Evolutionary conservation across 2,329 filamentous ascomycete species (phyloP).

Genomic region (Delphinella strobiligena): DNA sequence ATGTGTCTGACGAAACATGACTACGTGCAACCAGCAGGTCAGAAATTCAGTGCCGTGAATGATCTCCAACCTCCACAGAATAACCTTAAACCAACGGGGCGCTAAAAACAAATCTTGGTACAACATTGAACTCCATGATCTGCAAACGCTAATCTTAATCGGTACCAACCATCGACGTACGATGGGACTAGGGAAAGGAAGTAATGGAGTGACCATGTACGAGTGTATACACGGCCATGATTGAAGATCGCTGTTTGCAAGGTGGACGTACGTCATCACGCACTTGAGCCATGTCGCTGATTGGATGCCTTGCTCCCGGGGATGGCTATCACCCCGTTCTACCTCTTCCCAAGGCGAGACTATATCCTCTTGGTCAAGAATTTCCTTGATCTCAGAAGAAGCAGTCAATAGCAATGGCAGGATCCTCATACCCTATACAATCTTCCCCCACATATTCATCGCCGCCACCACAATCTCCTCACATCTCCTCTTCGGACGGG

Average conservation of each 20-base stretch:
- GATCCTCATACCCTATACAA: conserved; percentile 11
- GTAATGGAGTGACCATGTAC: not conserved
- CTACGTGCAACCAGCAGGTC: too few relatives aligned
- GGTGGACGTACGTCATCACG: too few relatives aligned
- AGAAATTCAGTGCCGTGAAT: too few relatives aligned
- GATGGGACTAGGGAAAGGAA: too few relatives aligned
- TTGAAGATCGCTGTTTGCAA: too few relatives aligned
- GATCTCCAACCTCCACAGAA: too few relatives aligned
- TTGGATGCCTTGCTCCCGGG: not conserved
- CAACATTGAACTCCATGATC: not conserved
- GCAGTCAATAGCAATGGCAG: conserved; percentile 1
- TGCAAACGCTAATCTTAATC: not conserved
- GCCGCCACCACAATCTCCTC: not conserved
- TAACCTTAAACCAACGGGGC: too few relatives aligned
- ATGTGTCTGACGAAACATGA: too few relatives aligned
- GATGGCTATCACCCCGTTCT: too few relatives aligned
- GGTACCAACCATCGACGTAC: too few relatives aligned
- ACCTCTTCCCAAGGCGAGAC: too few relatives aligned
- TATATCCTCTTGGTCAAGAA: not conserved
- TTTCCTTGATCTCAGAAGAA: not conserved
- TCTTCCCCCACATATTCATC: conserved; percentile 5
- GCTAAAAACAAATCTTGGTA: not conserved
- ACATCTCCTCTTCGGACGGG: conserved; percentile 1
- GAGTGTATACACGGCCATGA: not conserved
- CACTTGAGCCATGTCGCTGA: not conserved